Evolutionary conservation across 1,139 yeast genomes (phyloP), one percentile per base, ranked within the genome.

Genomic region (Magnusiomyces magnusii): DNA sequence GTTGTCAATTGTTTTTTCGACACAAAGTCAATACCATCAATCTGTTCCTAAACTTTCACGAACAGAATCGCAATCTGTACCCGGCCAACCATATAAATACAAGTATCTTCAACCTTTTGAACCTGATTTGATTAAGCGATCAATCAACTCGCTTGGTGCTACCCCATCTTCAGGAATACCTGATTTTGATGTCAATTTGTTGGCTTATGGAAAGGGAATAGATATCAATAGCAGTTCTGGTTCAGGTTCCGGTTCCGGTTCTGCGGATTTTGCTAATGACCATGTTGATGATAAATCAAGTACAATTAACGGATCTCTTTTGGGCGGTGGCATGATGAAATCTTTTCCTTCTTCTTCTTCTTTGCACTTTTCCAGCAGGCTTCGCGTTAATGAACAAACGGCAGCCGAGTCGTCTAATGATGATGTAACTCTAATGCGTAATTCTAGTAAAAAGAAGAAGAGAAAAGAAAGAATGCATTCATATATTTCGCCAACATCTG

Each of bases 151-250:
- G 5, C 83, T 89, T 64, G 90, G 86, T 58, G 83, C 80, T 65
- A 84, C 92, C 0, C 82, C 89, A 0, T 80, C 81, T 15, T 78
- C 82, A 57, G 95, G 95, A 0, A 81, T 89, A 27, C 91, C 93
- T 0, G 95, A 95, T 0, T 87, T 88, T 69, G 88, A 87, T 65
- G 76, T 86, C 5, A 76, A 83, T 1, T 82, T 85, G 63, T 77
- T 88, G 67, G 95, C 53, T 7, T 34, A 28, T 25, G 54, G 54
- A n/a, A 51, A 49, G 34, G 56, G 58, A 1, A 28, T 51, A 15
- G 49, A 49, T 39, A 19, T 17, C 19, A 17, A 3, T 7, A 27
- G 34, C 28, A 39, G 51, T 39, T 23, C 55, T 52, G 25, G 54
- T 39, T 3, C 47, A 53, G 47, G n/a, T n/a, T n/a, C n/a, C n/a